These are phyloP conservation scores for Apiotrichum gracile DNA, from an alignment of 1,284 basidiomycete genomes.

Conservation along the genomic window DNA sequence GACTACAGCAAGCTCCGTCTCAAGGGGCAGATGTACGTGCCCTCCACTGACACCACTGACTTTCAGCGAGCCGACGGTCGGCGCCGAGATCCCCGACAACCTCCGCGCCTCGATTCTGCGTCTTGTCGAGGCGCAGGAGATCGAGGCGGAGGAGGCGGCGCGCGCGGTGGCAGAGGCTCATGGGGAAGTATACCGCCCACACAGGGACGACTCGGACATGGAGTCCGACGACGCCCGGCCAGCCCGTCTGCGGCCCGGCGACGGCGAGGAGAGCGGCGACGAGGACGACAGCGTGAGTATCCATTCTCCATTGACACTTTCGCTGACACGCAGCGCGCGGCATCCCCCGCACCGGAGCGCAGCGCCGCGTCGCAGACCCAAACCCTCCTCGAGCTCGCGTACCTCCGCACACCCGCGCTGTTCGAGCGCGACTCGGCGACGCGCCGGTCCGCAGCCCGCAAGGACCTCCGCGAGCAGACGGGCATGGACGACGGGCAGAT, in stretches of 20 bases:
- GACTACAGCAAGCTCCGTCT: slow-evolving; percentile 58
- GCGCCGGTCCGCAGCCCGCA: slow-evolving; percentile 59
- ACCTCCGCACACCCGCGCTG: slow-evolving; percentile 62
- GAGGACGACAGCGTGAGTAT: not conserved
- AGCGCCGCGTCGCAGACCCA: slow-evolving; percentile 44
- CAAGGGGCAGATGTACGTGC: slow-evolving; percentile 53
- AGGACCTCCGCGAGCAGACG: slow-evolving; percentile 60
- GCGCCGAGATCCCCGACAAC: slow-evolving; percentile 60
- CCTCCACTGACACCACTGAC: not conserved
- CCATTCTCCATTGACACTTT: too few species aligned
- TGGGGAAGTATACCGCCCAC: slow-evolving; percentile 25
- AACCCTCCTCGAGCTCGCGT: slow-evolving; percentile 65
- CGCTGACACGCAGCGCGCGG: slow-evolving; percentile 1
- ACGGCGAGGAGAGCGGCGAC: slow-evolving; percentile 21
- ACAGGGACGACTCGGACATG: slow-evolving; percentile 47
- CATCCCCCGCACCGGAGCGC: not conserved
- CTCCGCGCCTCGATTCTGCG: slow-evolving; percentile 75
- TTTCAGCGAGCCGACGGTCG: slow-evolving; percentile 45
- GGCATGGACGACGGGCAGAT: slow-evolving; percentile 67
- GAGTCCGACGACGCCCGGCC: slow-evolving; percentile 7
- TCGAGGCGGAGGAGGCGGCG: slow-evolving; percentile 61
- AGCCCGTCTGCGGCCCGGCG: slow-evolving; percentile 21
- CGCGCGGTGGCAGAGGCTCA: slow-evolving; percentile 42
- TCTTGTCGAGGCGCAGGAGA: slow-evolving; percentile 61
- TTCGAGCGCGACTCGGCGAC: slow-evolving; percentile 72